Evolutionary conservation across 2,329 filamentous ascomycete genomes (phyloP).

Genomic region (Arthrobotrys iridis): DNA sequence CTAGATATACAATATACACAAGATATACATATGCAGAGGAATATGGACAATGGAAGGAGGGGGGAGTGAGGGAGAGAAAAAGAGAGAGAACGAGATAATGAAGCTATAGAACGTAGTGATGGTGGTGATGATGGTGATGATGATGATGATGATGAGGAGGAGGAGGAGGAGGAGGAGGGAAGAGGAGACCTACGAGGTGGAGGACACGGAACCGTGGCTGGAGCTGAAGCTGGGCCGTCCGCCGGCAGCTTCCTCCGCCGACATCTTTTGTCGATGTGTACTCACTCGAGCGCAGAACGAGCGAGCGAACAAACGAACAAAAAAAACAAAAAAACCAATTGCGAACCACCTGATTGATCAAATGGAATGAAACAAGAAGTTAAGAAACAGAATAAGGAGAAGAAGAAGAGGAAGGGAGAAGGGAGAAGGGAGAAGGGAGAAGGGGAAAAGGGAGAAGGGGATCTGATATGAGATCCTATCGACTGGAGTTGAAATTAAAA

Average conservation of each 20-base stretch:
- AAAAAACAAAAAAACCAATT: conserved; percentile 8
- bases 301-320: too few relatives aligned
- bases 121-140: too few relatives aligned
- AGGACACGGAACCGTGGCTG: conserved; percentile 18
- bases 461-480: too few relatives aligned
- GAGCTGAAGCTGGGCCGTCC: conserved; percentile 31
- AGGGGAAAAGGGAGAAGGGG: not conserved
- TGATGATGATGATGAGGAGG: too few relatives aligned
- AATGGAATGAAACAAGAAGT: too few relatives aligned
- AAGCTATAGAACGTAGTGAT: not conserved
- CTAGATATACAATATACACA: not conserved
- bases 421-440: not conserved
- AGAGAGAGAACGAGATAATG: too few relatives aligned
- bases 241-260: conserved; percentile 13
- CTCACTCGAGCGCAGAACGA: too few relatives aligned
- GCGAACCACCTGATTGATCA: not conserved
- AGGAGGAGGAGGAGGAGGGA: not conserved
- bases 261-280: too few relatives aligned
- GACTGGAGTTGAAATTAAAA: too few relatives aligned
- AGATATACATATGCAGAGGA: too few relatives aligned
- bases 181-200: conserved; percentile 22
- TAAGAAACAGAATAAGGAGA: not conserved
- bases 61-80: too few relatives aligned
- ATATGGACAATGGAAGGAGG: not conserved
- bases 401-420: not conserved